Evolutionary conservation across 2,329 filamentous ascomycete species (phyloP), one percentile per base, ranked within the genome.

Genomic region (Fusarium odoratissimum): DNA sequence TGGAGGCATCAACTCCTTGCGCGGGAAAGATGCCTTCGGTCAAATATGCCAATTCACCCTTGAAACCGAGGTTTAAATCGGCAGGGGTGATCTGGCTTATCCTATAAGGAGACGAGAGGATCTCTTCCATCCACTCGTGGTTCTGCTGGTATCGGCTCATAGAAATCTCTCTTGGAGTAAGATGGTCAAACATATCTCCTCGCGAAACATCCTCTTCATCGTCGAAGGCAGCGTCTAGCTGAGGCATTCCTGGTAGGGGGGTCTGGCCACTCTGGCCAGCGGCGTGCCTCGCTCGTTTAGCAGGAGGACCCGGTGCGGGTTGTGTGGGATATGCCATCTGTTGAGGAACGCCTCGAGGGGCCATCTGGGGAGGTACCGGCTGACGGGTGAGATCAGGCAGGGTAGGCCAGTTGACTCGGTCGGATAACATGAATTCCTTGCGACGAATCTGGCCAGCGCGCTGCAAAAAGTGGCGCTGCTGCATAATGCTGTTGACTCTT

Each of bases 51-150:
- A 99, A 86, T 81, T 95, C 93, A 41, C 96, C 96, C 81, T 91
- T 93, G 56, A 93, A 88, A 8, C 96, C 96, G 14, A 98, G 85
- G 2, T 95, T 95, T 38, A 98, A 89, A 79, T 97, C 95, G 6
- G 95, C 90, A 1, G 95, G 95, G 13, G 92, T 90, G 64, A 99
- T 97, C 79, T 97, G 94, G 55, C 89, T 89, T 69, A 95, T 92
- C 30, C 92, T 88, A 79, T 97, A 98, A 0, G 95, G 94, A 3
- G 95, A 98, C 2, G 93, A 94, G 60, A 98, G 89, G 33, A 99
- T 91, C 82, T 99, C 95, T 79, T 98, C 96, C 94, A 99, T 97
- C 96, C 95, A 98, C 81, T 97, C 94, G 78, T 99, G 95, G 77
- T 99, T 97, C 79, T 98, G 95, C 80, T 92, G 92, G 81, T 98